These are phyloP conservation scores for Vaccinium macrocarpon DNA, from an alignment of 148 eudicot species.

Conservation along the genomic window DNA sequence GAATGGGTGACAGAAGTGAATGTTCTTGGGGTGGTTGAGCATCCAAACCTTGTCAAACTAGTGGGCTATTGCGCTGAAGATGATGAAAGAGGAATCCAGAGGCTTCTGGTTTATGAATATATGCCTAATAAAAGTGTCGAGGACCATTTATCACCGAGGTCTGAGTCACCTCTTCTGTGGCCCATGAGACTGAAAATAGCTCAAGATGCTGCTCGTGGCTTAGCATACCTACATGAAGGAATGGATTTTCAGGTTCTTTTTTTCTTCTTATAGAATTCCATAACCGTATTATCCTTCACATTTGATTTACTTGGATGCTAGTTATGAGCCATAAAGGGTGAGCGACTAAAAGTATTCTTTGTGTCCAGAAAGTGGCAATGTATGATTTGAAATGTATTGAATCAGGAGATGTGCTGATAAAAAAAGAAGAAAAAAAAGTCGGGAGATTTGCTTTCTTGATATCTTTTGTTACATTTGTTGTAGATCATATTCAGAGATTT, in stretches of 20 bases:
- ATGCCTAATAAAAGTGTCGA: slow-evolving; percentile 93
- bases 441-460: background rate
- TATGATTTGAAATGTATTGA: background rate
- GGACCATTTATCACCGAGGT: slow-evolving; percentile 63
- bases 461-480: background rate
- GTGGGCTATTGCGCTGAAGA: slow-evolving; percentile 94
- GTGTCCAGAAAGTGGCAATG: background rate
- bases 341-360: background rate
- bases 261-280: background rate
- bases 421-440: too few relatives aligned
- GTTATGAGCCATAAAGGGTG: background rate
- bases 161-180: slow-evolving; percentile 68
- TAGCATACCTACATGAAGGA: slow-evolving; percentile 85
- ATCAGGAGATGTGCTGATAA: too few relatives aligned
- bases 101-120: slow-evolving; percentile 83
- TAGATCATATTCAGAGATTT: slow-evolving; percentile 79
- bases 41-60: slow-evolving; percentile 81
- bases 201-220: slow-evolving; percentile 89
- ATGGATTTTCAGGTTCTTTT: slow-evolving; percentile 85
- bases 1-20: slow-evolving; percentile 97
- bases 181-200: slow-evolving; percentile 77
- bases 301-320: background rate
- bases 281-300: background rate
- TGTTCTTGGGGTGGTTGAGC: slow-evolving; percentile 90
- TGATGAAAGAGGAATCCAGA: slow-evolving; percentile 94